phyloP scores from a whole-genome alignment of 257 asterid genomes.

The Solanum lycopersicoides region DNA sequence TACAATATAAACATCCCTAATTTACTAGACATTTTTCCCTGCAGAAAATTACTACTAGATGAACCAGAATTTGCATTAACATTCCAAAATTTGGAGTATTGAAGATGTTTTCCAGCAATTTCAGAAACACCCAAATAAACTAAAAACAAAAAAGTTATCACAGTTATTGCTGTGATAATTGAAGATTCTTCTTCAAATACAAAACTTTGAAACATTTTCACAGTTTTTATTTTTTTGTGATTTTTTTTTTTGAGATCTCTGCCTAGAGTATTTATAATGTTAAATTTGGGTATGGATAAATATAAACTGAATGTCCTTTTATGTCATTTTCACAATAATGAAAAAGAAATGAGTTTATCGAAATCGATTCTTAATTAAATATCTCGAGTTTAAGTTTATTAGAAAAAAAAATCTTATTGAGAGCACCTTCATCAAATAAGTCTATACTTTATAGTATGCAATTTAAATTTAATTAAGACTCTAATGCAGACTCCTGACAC shows the following conservation, averaged over 20 bases:
- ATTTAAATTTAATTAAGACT: too few species aligned
- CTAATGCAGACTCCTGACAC: too few species aligned
- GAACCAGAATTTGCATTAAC: neutral
- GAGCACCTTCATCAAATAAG: too few species aligned
- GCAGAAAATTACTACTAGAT: neutral
- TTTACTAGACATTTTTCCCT: conserved; percentile 17
- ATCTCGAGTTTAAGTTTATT: too few species aligned
- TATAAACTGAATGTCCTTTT: neutral
- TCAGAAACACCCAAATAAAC: conserved; percentile 41
- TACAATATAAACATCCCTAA: conserved; percentile 41
- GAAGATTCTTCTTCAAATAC: conserved; percentile 23
- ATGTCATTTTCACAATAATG: neutral
- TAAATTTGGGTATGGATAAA: neutral
- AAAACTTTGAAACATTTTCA: neutral
- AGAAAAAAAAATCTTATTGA: too few species aligned
- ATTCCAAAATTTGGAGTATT: conserved; percentile 46
- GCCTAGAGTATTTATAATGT: neutral
- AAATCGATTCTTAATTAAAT: too few species aligned
- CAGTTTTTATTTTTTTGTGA: neutral
- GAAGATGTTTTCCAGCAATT: conserved; percentile 28
- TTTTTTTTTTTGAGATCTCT: neutral
- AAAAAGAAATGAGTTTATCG: neutral
- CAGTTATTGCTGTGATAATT: conserved; percentile 23
- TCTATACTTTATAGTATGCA: too few species aligned
- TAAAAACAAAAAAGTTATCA: conserved; percentile 15